These are phyloP conservation scores for Aureococcus anophagefferens DNA, from an alignment of 108 stramenopile species.

Conservation along the genomic window DNA sequence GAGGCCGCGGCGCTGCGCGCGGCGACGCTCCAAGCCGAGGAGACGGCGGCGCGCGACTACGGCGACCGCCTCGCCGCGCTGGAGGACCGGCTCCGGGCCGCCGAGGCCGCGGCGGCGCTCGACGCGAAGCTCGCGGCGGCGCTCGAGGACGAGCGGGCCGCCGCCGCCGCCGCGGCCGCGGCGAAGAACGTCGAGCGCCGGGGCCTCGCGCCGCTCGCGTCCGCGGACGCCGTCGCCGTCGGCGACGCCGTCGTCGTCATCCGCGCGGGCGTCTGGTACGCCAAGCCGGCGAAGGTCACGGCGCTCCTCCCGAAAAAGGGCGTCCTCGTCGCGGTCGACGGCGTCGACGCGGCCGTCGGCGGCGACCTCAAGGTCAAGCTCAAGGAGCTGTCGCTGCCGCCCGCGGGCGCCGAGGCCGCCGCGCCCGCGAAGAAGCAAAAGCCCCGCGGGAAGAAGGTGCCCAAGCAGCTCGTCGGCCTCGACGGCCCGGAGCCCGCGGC, in stretches of 20 bases:
- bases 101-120: conserved; percentile 1
- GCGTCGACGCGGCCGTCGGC: background rate
- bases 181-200: background rate
- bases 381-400: conserved; percentile 53
- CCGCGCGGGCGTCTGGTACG: background rate
- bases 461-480: background rate
- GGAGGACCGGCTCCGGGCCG: background rate
- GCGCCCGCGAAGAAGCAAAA: conserved; percentile 1
- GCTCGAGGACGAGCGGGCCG: background rate
- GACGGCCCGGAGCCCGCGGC: background rate
- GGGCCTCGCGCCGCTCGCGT: conserved; percentile 52
- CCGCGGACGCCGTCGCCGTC: conserved; percentile 47
- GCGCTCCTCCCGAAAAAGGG: conserved; percentile 59
- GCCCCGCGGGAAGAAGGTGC: conserved; percentile 21
- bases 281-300: conserved; percentile 14
- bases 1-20: background rate
- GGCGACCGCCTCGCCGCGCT: too few relatives aligned
- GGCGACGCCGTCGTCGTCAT: conserved; percentile 54
- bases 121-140: background rate
- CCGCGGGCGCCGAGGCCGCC: background rate
- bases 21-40: too few relatives aligned
- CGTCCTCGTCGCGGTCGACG: conserved; percentile 31
- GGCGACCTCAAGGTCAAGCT: conserved; percentile 41
- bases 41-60: too few relatives aligned
- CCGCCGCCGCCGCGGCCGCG: background rate